phyloP scores from a whole-genome alignment of 1,284 basidiomycete genomes.

The Apiotrichum veenhuisii region DNA sequence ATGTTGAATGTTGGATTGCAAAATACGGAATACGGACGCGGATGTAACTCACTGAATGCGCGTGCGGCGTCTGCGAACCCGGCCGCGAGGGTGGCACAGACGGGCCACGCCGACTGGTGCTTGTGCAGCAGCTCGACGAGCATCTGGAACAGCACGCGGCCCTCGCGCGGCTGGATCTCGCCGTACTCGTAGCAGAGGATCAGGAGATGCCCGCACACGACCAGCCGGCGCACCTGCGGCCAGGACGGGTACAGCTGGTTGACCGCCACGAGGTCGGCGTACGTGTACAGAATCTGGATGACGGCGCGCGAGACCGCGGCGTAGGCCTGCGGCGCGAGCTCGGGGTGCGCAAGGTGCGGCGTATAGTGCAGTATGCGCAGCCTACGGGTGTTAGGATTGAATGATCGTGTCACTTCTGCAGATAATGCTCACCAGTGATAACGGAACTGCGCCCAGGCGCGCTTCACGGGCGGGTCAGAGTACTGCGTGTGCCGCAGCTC shows the following conservation, averaged over 20 bases:
- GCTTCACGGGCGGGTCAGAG: conserved; percentile 8
- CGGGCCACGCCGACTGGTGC: conserved; percentile 14
- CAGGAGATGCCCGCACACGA: conserved; percentile 22
- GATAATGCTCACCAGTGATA: conserved; percentile 23
- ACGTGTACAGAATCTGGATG: conserved; percentile 23
- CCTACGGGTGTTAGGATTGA: conserved; percentile 15
- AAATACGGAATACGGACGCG: no score
- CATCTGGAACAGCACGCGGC: conserved; percentile 14
- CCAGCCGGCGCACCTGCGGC: conserved; percentile 26
- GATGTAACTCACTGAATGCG: conserved; percentile 9
- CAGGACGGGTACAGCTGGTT: conserved; percentile 21
- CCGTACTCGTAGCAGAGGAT: conserved; percentile 21
- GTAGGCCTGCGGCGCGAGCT: conserved; percentile 12
- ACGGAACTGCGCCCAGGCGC: conserved; percentile 23
- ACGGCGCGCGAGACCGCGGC: conserved; percentile 17
- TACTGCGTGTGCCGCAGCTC: conserved; percentile 13
- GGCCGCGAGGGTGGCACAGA: conserved; percentile 8
- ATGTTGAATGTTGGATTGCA: no score
- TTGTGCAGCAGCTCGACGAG: conserved; percentile 16
- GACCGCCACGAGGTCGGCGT: conserved; percentile 16
- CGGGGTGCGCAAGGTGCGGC: conserved; percentile 14
- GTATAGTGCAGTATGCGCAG: conserved; percentile 25
- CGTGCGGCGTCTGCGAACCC: conserved; percentile 13
- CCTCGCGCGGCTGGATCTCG: conserved; percentile 21
- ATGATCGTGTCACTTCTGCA: background rate